These are phyloP conservation scores for Ceratobasidium sp. DNA, from an alignment of 1,284 basidiomycete genomes.

Conservation along the genomic window DNA sequence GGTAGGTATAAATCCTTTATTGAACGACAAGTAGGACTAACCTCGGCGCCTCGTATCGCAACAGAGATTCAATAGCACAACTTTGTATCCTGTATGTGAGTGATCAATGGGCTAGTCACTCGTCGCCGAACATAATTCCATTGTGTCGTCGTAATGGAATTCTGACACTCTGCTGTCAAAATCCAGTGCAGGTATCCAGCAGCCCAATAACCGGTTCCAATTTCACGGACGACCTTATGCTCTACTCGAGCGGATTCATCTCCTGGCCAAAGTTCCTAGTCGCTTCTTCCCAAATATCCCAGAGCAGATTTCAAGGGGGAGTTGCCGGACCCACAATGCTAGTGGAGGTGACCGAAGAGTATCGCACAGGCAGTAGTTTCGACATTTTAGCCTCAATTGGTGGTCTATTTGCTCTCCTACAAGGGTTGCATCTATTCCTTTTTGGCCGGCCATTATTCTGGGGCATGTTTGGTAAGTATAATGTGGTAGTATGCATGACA, in stretches of 20 bases:
- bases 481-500: too few relatives aligned
- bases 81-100: too few relatives aligned
- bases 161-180: too few relatives aligned
- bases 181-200: too few relatives aligned
- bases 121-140: too few relatives aligned
- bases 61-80: too few relatives aligned
- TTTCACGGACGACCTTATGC: background rate
- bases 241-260: background rate
- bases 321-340: background rate
- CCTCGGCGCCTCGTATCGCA: too few relatives aligned
- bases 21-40: too few relatives aligned
- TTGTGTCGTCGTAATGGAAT: too few relatives aligned
- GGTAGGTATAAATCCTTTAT: background rate
- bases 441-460: conserved; percentile 11
- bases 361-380: background rate
- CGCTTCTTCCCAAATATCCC: background rate
- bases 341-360: background rate
- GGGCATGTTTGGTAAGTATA: conserved; percentile 4
- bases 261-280: background rate
- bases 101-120: too few relatives aligned
- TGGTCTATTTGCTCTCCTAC: conserved; percentile 1
- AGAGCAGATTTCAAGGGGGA: background rate
- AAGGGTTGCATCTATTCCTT: conserved; percentile 2
- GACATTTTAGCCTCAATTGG: conserved; percentile 12
- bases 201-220: background rate